phyloP scores from a whole-genome alignment of 306 rosid genomes.

The Lathyrus aphaca region DNA sequence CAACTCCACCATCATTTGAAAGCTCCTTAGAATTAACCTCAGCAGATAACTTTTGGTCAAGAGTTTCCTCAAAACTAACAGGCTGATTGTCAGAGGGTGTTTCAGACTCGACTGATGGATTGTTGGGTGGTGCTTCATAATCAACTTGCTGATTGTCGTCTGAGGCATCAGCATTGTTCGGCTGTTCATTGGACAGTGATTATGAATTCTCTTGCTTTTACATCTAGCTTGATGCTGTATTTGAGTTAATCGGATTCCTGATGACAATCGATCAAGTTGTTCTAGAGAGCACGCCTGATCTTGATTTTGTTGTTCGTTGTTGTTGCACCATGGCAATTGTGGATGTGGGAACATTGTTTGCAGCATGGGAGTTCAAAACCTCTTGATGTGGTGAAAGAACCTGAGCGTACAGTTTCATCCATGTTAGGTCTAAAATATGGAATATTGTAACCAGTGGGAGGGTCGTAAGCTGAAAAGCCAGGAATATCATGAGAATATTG shows the following conservation, averaged over 20 bases:
- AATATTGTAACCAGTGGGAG: constrained; percentile 74
- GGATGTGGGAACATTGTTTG: constrained; percentile 65
- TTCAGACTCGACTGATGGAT: constrained; percentile 22
- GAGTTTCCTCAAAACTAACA: constrained; percentile 9
- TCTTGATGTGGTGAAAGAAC: constrained; percentile 72
- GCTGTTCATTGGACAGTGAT: constrained; percentile 16
- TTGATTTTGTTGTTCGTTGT: constrained; percentile 58
- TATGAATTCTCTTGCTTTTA: constrained; percentile 24
- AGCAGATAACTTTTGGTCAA: constrained; percentile 8
- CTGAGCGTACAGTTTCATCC: constrained; percentile 70
- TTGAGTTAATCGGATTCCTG: too few species aligned
- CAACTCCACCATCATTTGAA: too few species aligned
- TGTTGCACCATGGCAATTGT: constrained; percentile 83
- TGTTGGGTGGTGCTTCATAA: neutral
- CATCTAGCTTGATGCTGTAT: too few species aligned
- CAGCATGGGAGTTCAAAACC: constrained; percentile 62
- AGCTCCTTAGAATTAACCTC: too few species aligned
- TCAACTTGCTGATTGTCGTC: constrained; percentile 21
- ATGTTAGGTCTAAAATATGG: constrained; percentile 81
- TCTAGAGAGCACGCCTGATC: too few species aligned
- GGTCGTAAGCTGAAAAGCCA: constrained; percentile 90
- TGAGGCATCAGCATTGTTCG: too few species aligned
- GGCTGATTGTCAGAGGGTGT: neutral
- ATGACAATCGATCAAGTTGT: too few species aligned
- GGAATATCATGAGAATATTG: constrained; percentile 80